Percentiles rank a stretch among this genome's conserved stretches.
Conservation (phyloP, 148 eudicot species). For the Selenicereus undatus region DNA sequence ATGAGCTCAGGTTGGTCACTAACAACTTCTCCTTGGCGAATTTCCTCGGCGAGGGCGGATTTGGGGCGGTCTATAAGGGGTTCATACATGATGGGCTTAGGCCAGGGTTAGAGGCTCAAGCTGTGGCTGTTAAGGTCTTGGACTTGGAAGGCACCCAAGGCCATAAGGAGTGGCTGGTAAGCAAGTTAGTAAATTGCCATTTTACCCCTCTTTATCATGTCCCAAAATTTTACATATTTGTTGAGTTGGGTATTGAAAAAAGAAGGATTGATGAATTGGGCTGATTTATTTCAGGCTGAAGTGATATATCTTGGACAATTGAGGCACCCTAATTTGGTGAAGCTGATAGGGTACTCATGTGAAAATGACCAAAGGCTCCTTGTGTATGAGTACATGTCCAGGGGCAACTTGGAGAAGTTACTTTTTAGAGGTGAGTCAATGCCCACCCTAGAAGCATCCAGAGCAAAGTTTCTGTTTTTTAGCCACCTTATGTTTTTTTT, state of each 20-base stretch:
- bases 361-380: conserved; percentile 86
- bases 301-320: conserved; percentile 82
- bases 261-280: too few species aligned
- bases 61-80: conserved; percentile 90
- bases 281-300: conserved; percentile 46
- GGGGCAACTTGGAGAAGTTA: conserved; percentile 71
- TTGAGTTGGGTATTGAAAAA: too few species aligned
- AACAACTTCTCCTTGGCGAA: conserved; percentile 51
- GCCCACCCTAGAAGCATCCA: background rate
- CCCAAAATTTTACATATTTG: too few species aligned
- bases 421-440: conserved; percentile 60
- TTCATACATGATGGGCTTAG: conserved; percentile 54
- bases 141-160: conserved; percentile 89
- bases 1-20: conserved; percentile 65
- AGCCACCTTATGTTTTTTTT: background rate
- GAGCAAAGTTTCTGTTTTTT: background rate
- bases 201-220: conserved; percentile 5
- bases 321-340: conserved; percentile 85
- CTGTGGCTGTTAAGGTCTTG: conserved; percentile 84
- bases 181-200: conserved; percentile 5
- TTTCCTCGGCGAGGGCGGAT: conserved; percentile 91
- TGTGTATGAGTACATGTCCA: conserved; percentile 80
- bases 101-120: conserved; percentile 73
- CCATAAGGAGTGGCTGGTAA: conserved; percentile 91
- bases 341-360: conserved; percentile 75